Conservation (phyloP, 2,329 filamentous ascomycete genomes). For the Hymenoscyphus occultus region DNA sequence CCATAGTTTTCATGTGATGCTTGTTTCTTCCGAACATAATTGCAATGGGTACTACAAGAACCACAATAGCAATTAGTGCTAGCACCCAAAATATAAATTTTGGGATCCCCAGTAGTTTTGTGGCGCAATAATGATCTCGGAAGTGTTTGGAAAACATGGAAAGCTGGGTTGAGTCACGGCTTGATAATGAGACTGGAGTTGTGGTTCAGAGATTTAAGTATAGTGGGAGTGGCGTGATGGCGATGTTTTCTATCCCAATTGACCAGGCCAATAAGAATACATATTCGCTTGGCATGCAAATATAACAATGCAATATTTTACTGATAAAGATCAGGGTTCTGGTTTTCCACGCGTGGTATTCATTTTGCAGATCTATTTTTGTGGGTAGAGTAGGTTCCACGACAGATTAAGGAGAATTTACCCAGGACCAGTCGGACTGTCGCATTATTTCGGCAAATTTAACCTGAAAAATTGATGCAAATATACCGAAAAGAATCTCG, state of each 20-base stretch:
- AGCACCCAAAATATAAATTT: constrained; percentile 6
- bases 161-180: background rate
- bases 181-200: background rate
- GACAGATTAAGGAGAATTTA: background rate
- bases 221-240: no score
- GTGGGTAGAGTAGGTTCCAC: background rate
- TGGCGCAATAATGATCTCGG: background rate
- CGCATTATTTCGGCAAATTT: no score
- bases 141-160: background rate
- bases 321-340: background rate
- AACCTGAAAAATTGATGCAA: no score
- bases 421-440: background rate
- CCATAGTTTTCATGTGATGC: constrained; percentile 5
- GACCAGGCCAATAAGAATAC: no score
- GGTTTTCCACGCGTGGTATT: background rate
- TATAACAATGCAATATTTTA: background rate
- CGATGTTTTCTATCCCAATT: no score
- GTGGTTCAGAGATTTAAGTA: no score
- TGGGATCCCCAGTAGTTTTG: constrained; percentile 7
- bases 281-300: no score
- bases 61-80: constrained; percentile 9
- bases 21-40: constrained; percentile 15
- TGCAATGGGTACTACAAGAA: constrained; percentile 15
- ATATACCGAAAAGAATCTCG: no score
- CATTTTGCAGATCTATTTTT: background rate